Evolutionary conservation across 1,139 yeast genomes (phyloP).

Genomic region (Saccharomycopsis crataegensis): DNA sequence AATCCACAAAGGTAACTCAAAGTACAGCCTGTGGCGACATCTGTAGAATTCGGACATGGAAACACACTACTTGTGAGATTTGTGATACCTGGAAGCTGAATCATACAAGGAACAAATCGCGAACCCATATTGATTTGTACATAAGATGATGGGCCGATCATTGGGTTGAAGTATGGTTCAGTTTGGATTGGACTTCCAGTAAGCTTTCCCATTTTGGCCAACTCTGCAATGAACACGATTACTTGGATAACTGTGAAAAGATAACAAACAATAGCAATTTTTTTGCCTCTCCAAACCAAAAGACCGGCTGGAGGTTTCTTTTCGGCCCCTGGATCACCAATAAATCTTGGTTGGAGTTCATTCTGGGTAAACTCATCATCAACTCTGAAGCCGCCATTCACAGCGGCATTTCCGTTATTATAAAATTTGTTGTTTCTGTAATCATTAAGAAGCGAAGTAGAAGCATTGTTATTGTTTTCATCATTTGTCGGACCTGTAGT

Average conservation of each 20-base stretch:
- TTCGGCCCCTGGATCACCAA: slow-evolving; percentile 1
- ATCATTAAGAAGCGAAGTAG: slow-evolving; percentile 15
- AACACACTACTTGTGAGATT: slow-evolving; percentile 39
- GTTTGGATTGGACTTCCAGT: slow-evolving; percentile 69
- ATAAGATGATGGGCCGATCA: slow-evolving; percentile 75
- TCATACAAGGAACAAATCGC: slow-evolving; percentile 69
- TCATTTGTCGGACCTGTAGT: slow-evolving; percentile 9
- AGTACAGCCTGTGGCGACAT: slow-evolving; percentile 45
- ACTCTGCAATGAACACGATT: slow-evolving; percentile 60
- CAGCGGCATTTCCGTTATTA: slow-evolving; percentile 11
- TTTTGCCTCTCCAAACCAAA: slow-evolving; percentile 16
- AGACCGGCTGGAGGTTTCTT: slow-evolving; percentile 7
- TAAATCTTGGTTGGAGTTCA: slow-evolving; percentile 16
- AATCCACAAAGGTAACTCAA: slow-evolving; percentile 58
- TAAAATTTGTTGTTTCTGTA: slow-evolving; percentile 18
- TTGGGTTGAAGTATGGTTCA: slow-evolving; percentile 67
- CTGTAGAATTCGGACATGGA: slow-evolving; percentile 70
- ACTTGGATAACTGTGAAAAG: slow-evolving; percentile 45
- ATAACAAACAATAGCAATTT: slow-evolving; percentile 38
- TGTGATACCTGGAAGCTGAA: slow-evolving; percentile 43
- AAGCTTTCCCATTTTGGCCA: slow-evolving; percentile 47
- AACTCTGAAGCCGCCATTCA: slow-evolving; percentile 16
- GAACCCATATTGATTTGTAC: slow-evolving; percentile 66
- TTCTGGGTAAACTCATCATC: slow-evolving; percentile 18
- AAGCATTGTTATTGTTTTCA: slow-evolving; percentile 4